phyloP scores from a whole-genome alignment of 1,284 basidiomycete genomes.

The Heliocybe sulcata region DNA sequence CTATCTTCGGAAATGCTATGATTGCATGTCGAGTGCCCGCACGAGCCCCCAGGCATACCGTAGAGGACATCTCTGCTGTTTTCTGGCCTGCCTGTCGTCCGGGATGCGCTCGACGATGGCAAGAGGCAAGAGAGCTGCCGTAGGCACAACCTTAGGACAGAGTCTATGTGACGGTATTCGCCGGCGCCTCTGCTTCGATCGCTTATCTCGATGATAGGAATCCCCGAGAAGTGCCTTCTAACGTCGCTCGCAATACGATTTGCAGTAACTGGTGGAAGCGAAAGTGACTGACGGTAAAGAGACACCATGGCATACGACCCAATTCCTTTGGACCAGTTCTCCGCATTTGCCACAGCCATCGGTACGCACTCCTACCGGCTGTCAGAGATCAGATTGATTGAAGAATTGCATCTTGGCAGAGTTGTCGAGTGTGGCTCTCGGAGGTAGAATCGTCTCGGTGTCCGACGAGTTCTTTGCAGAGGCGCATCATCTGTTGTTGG shows the following conservation, averaged over 20 bases:
- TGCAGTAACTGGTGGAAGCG: not conserved
- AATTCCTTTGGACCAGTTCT: slow-evolving; percentile 47
- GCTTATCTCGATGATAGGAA: not conserved
- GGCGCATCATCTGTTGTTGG: slow-evolving; percentile 78
- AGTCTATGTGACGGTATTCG: not conserved
- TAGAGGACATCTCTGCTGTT: not conserved
- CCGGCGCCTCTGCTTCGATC: not conserved
- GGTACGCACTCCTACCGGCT: slow-evolving; percentile 34
- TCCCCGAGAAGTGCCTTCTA: not conserved
- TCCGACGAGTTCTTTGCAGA: slow-evolving; percentile 97
- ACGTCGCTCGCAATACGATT: not conserved
- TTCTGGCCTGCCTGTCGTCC: too few species aligned
- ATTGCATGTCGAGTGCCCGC: not conserved
- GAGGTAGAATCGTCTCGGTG: slow-evolving; percentile 67
- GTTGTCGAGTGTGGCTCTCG: slow-evolving; percentile 83
- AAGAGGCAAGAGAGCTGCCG: not conserved
- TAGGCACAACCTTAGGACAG: not conserved
- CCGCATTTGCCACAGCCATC: slow-evolving; percentile 46
- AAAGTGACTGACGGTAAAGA: too few species aligned
- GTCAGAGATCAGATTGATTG: not conserved
- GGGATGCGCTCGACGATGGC: not conserved
- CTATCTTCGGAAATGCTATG: not conserved
- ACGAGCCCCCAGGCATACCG: not conserved
- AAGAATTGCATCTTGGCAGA: slow-evolving; percentile 41
- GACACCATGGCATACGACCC: slow-evolving; percentile 31